phyloP scores from a whole-genome alignment of 208 protist species.

The Leishmania arabica region DNA sequence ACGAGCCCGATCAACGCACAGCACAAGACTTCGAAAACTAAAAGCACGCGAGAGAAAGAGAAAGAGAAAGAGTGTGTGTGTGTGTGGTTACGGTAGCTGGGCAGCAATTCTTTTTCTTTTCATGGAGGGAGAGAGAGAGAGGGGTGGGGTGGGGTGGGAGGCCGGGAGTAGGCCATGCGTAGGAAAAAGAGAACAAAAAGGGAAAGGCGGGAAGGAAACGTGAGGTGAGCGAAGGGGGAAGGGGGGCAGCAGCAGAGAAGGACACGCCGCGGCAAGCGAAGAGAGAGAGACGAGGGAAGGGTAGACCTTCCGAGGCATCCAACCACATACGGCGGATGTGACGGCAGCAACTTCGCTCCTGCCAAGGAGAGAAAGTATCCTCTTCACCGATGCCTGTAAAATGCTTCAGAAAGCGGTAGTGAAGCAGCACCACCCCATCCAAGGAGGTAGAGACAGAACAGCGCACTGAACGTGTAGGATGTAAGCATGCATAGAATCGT shows the following conservation, averaged over 20 bases:
- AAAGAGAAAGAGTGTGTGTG: neutral
- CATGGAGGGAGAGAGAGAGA: neutral
- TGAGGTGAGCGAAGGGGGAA: no score
- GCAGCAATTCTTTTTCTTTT: neutral
- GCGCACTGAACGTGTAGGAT: neutral
- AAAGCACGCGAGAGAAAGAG: conserved; percentile 16
- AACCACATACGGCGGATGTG: no score
- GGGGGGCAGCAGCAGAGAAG: neutral
- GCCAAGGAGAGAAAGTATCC: neutral
- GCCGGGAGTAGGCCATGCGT: neutral
- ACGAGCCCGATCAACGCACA: neutral
- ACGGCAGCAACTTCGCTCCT: neutral
- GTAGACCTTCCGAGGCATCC: neutral
- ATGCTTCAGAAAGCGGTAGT: neutral
- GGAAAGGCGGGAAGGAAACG: neutral
- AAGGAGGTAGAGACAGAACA: neutral
- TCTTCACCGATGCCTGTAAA: neutral
- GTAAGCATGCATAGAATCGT: neutral
- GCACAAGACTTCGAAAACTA: neutral
- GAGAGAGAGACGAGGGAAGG: neutral
- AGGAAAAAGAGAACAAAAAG: neutral
- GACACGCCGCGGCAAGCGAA: neutral
- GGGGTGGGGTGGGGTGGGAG: neutral
- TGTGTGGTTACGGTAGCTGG: neutral
- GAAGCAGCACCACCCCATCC: neutral